phyloP scores from a whole-genome alignment of 2,329 filamentous ascomycete species.

The Cercospora citrullina region DNA sequence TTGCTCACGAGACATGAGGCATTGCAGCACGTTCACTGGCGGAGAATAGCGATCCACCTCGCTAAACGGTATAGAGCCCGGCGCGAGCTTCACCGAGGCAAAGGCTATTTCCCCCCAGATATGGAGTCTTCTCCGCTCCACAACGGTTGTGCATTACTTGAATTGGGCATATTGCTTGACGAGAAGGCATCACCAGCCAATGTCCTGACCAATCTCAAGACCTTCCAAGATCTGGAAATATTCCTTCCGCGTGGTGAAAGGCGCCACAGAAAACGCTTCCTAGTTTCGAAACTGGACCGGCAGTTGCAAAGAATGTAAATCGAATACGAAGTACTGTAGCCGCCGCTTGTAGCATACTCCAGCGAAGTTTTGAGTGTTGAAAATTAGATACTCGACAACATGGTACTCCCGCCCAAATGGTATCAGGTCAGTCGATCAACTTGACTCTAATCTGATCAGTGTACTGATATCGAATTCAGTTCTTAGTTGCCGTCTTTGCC shows the following conservation, averaged over 20 bases:
- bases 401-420: conserved; percentile 59
- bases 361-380: not conserved
- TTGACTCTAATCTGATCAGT: not conserved
- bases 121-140: conserved; percentile 4
- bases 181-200: not conserved
- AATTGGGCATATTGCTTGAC: not conserved
- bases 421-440: conserved; percentile 47
- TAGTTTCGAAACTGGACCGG: not conserved
- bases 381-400: conserved; percentile 34
- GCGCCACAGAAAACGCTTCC: conserved; percentile 11
- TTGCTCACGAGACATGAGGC: not conserved
- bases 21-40: conserved; percentile 5
- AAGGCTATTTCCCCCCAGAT: not conserved
- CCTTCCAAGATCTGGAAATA: conserved; percentile 11
- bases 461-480: conserved; percentile 40
- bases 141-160: not conserved
- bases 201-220: not conserved
- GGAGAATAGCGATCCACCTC: conserved; percentile 3
- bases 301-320: not conserved
- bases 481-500: conserved; percentile 60
- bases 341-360: not conserved
- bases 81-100: conserved; percentile 10
- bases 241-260: conserved; percentile 13
- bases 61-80: conserved; percentile 1
- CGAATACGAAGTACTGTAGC: conserved; percentile 3